phyloP scores from a whole-genome alignment of 805 yeast species.

The Yarrowia divulgata region DNA sequence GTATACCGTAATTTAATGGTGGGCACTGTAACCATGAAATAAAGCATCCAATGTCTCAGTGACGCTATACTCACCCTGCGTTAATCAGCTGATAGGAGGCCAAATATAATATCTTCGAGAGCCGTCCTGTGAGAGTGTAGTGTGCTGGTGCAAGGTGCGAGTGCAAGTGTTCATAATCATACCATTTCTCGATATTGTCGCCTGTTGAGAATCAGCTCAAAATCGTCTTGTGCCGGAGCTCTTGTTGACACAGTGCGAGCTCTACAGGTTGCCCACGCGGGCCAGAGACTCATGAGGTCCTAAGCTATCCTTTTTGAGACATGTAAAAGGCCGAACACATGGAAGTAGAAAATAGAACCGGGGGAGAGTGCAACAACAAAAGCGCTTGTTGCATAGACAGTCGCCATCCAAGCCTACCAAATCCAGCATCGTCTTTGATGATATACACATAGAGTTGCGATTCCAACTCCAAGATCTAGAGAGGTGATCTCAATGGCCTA shows the following conservation, averaged over 20 bases:
- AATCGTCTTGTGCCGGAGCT: too few relatives aligned
- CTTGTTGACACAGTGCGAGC: too few relatives aligned
- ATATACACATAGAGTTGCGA: background rate
- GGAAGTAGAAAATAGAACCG: background rate
- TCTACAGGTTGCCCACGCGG: too few relatives aligned
- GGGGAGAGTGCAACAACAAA: background rate
- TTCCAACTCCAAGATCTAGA: too few relatives aligned
- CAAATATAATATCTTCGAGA: background rate
- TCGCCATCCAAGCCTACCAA: background rate
- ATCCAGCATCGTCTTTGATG: background rate
- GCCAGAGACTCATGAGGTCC: background rate
- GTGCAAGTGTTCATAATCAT: background rate
- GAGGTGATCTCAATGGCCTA: too few relatives aligned
- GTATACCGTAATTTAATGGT: background rate
- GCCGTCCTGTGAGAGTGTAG: background rate
- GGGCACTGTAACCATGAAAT: slow-evolving; percentile 1
- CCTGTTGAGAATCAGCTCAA: background rate
- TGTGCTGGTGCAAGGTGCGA: background rate
- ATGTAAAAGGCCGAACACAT: background rate
- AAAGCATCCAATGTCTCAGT: slow-evolving; percentile 13
- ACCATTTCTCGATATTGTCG: background rate
- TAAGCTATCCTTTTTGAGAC: slow-evolving; percentile 4
- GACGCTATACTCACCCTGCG: slow-evolving; percentile 5
- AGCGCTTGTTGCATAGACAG: background rate
- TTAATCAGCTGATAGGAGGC: slow-evolving; percentile 2